Percentiles rank a stretch among this genome's conserved stretches.
Evolutionary conservation across 2,329 filamentous ascomycete species (phyloP).

Genomic region (Pleomassaria siparia): DNA sequence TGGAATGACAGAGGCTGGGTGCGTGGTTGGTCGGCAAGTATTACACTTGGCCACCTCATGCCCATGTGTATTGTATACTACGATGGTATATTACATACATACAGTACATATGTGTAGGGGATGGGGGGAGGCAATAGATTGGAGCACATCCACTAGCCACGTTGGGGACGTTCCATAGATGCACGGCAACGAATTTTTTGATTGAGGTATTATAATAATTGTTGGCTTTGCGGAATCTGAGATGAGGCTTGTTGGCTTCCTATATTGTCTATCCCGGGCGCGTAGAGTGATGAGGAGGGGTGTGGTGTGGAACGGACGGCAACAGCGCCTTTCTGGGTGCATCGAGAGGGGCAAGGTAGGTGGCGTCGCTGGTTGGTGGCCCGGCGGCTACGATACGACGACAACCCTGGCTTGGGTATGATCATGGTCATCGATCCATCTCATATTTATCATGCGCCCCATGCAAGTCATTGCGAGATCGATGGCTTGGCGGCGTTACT

Average conservation of each 20-base stretch:
- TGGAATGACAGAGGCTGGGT: background rate
- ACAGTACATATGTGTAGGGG: background rate
- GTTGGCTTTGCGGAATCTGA: constrained; percentile 4
- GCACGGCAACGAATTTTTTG: background rate
- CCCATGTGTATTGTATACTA: background rate
- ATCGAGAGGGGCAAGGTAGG: no score
- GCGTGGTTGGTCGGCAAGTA: constrained; percentile 18
- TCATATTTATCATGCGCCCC: background rate
- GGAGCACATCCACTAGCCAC: background rate
- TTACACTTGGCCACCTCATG: constrained; percentile 17
- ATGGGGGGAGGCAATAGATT: background rate
- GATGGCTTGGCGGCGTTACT: constrained; percentile 1
- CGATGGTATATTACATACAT: no score
- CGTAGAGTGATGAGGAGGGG: background rate
- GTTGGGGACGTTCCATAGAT: background rate
- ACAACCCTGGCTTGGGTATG: background rate
- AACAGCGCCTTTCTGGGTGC: no score
- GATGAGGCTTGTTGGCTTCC: background rate
- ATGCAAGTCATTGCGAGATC: constrained; percentile 3
- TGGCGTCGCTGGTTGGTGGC: background rate
- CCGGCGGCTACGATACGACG: no score
- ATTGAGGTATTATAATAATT: constrained; percentile 3
- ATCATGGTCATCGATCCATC: no score
- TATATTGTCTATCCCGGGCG: constrained; percentile 2
- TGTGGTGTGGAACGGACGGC: background rate